These are phyloP conservation scores for Fragaria vesca DNA, from an alignment of 306 rosid species.

Conservation along the genomic window DNA sequence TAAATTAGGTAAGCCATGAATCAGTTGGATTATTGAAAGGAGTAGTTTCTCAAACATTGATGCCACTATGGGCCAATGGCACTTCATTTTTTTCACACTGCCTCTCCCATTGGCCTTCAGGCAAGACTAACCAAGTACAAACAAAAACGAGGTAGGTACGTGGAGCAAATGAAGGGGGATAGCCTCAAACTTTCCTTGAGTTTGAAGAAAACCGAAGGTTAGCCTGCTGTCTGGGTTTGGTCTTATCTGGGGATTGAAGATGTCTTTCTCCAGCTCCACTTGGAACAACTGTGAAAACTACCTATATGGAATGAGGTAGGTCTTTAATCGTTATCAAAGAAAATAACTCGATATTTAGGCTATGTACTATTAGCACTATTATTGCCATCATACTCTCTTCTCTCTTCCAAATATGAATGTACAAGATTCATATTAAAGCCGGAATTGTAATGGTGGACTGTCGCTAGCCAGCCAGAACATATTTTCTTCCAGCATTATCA, in stretches of 20 bases:
- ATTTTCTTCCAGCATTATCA: conserved; percentile 34
- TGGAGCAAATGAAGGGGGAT: background rate
- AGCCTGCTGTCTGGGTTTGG: background rate
- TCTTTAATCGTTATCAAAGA: conserved; percentile 32
- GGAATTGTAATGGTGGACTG: conserved; percentile 55
- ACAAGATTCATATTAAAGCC: background rate
- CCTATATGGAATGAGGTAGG: conserved; percentile 61
- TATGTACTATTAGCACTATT: background rate
- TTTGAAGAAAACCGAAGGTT: conserved; percentile 40
- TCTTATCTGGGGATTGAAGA: background rate
- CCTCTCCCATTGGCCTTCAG: background rate
- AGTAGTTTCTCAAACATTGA: background rate
- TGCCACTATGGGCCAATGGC: background rate
- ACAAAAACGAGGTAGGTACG: background rate
- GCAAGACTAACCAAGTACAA: background rate
- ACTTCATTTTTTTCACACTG: background rate
- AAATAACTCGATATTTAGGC: background rate
- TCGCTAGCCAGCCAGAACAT: conserved; percentile 43
- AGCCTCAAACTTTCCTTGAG: conserved; percentile 32
- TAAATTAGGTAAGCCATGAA: background rate
- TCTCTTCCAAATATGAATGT: background rate
- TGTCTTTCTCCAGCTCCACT: conserved; percentile 78
- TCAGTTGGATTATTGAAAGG: background rate
- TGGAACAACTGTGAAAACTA: conserved; percentile 60
- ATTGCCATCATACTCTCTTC: background rate